Conservation (phyloP, 345 rosid genomes). For the Hypericum perforatum region DNA sequence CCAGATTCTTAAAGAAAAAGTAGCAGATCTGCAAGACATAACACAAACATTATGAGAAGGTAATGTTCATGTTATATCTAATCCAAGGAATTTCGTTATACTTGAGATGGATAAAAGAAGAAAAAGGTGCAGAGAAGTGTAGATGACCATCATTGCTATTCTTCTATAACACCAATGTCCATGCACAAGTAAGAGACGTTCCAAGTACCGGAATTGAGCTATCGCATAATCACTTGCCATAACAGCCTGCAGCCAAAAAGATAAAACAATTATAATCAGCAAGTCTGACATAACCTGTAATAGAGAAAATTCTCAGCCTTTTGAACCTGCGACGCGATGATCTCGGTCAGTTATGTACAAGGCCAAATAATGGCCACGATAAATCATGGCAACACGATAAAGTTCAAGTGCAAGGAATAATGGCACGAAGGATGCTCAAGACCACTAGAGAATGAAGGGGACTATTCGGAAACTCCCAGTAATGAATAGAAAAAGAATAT, state of each 20-base stretch:
- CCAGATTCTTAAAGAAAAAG: conserved; percentile 90
- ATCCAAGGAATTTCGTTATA: background rate
- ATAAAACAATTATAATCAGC: background rate
- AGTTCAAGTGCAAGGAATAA: too few relatives aligned
- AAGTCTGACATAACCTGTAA: too few relatives aligned
- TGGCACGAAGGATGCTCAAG: too few relatives aligned
- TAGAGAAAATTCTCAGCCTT: too few relatives aligned
- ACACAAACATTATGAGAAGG: background rate
- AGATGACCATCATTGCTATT: conserved; percentile 72
- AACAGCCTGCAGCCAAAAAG: conserved; percentile 50
- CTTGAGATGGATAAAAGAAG: background rate
- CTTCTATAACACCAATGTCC: conserved; percentile 99
- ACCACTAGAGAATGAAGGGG: too few relatives aligned
- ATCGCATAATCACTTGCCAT: conserved; percentile 95
- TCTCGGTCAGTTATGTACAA: too few relatives aligned
- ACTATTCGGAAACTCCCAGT: too few relatives aligned
- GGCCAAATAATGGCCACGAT: too few relatives aligned
- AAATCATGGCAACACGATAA: too few relatives aligned
- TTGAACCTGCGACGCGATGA: too few relatives aligned
- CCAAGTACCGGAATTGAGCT: conserved; percentile 74
- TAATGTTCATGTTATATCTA: too few relatives aligned
- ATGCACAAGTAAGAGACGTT: conserved; percentile 74
- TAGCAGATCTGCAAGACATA: conserved; percentile 68
- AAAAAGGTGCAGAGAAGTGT: conserved; percentile 4
- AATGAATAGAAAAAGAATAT: background rate